These are phyloP conservation scores for Xylona heveae DNA, from an alignment of 495 filamentous ascomycete genomes.

Conservation along the genomic window DNA sequence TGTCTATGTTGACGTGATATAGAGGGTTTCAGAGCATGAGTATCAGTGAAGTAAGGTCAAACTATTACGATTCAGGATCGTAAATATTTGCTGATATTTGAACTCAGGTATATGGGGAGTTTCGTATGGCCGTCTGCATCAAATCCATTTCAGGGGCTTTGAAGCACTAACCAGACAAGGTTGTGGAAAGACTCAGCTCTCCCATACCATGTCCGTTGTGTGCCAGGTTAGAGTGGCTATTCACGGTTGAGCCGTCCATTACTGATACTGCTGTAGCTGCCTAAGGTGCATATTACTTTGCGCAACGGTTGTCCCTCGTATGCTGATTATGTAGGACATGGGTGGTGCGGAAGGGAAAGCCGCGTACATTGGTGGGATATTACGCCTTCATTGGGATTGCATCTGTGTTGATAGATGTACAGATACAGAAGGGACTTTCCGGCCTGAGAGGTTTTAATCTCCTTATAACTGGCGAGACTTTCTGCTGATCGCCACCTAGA, in stretches of 20 bases:
- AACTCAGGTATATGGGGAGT: conserved; percentile 37
- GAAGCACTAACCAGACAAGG: conserved; percentile 11
- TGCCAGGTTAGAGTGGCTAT: conserved; percentile 30
- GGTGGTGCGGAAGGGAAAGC: conserved; percentile 58
- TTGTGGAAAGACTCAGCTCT: conserved; percentile 56
- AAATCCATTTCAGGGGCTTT: not conserved
- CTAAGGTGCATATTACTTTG: too few species aligned
- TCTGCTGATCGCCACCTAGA: conserved; percentile 11
- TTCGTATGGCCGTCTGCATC: conserved; percentile 21
- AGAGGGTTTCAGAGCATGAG: conserved; percentile 66
- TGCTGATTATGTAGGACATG: conserved; percentile 37
- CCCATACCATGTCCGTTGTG: conserved; percentile 48
- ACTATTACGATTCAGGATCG: too few species aligned
- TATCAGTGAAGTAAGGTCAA: conserved; percentile 47
- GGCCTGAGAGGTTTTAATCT: conserved; percentile 32
- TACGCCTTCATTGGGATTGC: too few species aligned
- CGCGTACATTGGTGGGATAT: conserved; percentile 54
- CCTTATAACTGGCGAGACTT: not conserved
- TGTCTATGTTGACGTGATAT: not conserved
- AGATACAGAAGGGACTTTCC: conserved; percentile 65
- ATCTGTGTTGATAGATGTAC: too few species aligned
- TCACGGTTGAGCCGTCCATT: too few species aligned
- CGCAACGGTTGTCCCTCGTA: too few species aligned
- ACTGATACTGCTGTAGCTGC: conserved; percentile 13
- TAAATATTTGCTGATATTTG: not conserved